These are phyloP conservation scores for Lolium perenne DNA, from an alignment of 176 grass and related monocot species.

Conservation along the genomic window DNA sequence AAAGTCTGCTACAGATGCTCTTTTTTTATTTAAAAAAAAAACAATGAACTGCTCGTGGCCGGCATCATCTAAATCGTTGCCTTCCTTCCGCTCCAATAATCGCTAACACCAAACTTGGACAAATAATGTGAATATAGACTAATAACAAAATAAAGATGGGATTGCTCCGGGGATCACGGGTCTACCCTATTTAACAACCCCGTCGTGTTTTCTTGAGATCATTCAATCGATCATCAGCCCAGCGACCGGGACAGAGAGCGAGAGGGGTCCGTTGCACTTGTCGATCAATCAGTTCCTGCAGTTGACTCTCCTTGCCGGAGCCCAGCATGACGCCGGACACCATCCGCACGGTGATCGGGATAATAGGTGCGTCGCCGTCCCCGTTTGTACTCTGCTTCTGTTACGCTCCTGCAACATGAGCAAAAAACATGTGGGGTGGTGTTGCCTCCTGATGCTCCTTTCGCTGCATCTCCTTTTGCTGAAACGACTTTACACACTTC, in stretches of 20 bases:
- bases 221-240: background rate
- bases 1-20: too few species aligned
- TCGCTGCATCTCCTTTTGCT: background rate
- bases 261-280: background rate
- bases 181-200: slow-evolving; percentile 24
- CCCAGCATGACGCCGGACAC: slow-evolving; percentile 48
- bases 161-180: too few species aligned
- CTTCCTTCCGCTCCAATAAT: too few species aligned
- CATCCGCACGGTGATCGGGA: slow-evolving; percentile 74
- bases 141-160: too few species aligned
- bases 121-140: too few species aligned
- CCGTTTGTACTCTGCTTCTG: background rate
- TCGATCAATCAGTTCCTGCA: background rate
- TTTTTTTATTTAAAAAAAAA: too few species aligned
- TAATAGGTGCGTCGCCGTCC: slow-evolving; percentile 54
- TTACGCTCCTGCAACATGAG: background rate
- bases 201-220: background rate
- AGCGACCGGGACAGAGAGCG: background rate
- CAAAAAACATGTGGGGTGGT: background rate
- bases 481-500: background rate
- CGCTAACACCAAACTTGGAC: too few species aligned
- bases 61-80: too few species aligned
- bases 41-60: too few species aligned
- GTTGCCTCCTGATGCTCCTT: background rate
- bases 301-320: background rate